These are phyloP conservation scores for Miamiensis avidus DNA, from an alignment of 169 alveolate species.

Conservation along the genomic window DNA sequence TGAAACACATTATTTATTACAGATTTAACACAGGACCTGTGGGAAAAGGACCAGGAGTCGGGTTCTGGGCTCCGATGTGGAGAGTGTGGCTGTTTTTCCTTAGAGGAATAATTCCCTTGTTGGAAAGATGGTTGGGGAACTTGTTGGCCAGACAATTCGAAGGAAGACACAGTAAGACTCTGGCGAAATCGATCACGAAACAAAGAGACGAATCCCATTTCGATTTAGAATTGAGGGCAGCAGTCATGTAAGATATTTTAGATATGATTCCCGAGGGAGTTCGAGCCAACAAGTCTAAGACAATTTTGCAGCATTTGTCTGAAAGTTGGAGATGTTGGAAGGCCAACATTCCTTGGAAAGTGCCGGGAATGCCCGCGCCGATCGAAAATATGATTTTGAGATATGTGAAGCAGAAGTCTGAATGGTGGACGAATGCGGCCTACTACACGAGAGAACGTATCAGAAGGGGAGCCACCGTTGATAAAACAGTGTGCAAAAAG, in stretches of 20 bases:
- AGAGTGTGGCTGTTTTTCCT: conserved; percentile 99
- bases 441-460: conserved; percentile 99
- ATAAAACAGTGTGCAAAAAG: conserved; percentile 99
- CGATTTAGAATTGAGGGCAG: conserved; percentile 99
- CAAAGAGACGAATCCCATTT: conserved; percentile 99
- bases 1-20: conserved; percentile 98
- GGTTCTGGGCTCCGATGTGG: conserved; percentile 99
- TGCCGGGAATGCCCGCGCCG: conserved; percentile 99
- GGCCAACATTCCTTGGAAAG: conserved; percentile 99
- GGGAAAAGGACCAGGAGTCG: conserved; percentile 99
- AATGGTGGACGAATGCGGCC: conserved; percentile 99
- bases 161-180: conserved; percentile 98
- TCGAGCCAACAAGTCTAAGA: conserved; percentile 96
- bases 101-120: conserved; percentile 98
- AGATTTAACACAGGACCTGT: conserved; percentile 99
- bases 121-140: conserved; percentile 99
- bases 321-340: conserved; percentile 99
- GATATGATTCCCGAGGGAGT: conserved; percentile 99
- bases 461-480: conserved; percentile 99
- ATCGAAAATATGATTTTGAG: conserved; percentile 98
- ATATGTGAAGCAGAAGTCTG: conserved; percentile 99
- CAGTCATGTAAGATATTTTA: conserved; percentile 98
- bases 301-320: conserved; percentile 98
- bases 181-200: conserved; percentile 99
- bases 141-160: conserved; percentile 98